These are phyloP conservation scores for Phaffia rhodozyma DNA, from an alignment of 1,284 basidiomycete species.

Conservation along the genomic window DNA sequence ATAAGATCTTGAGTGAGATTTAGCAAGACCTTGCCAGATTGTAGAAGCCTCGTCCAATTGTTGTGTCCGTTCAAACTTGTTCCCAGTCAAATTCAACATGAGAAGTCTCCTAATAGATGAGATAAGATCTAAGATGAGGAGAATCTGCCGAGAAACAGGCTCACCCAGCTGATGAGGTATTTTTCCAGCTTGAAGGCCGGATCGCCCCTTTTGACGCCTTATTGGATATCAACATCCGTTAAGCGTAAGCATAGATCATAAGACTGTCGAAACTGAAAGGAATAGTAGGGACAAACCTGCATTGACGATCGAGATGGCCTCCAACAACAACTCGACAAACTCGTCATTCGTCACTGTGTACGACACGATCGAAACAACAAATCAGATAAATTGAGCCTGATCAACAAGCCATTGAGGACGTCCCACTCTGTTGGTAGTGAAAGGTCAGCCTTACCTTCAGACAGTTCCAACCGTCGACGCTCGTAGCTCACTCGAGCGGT, in stretches of 20 bases:
- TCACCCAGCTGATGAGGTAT: constrained; percentile 58
- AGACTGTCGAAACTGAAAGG: too few relatives aligned
- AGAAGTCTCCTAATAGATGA: neutral
- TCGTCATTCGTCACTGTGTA: constrained; percentile 1
- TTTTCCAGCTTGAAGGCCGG: constrained; percentile 63
- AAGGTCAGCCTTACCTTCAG: constrained; percentile 21
- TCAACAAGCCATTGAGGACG: neutral
- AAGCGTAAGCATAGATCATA: too few relatives aligned
- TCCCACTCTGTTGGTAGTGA: neutral
- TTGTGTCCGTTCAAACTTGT: constrained; percentile 26
- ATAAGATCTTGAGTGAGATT: constrained; percentile 18
- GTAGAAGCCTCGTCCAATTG: constrained; percentile 24
- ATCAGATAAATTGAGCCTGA: neutral
- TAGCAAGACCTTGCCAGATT: constrained; percentile 25
- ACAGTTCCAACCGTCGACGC: constrained; percentile 45
- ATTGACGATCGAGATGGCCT: constrained; percentile 26
- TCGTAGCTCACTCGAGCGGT: constrained; percentile 56
- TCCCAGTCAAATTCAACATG: neutral
- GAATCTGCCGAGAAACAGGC: constrained; percentile 30
- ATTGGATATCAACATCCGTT: too few relatives aligned
- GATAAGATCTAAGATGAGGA: constrained; percentile 27
- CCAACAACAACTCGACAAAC: constrained; percentile 19
- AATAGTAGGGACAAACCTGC: constrained; percentile 33
- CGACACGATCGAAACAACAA: neutral
- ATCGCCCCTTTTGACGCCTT: constrained; percentile 42